A percentile compares a stretch with the other conserved stretches of the same genome.
These are phyloP conservation scores for Cydonia oblonga DNA, from an alignment of 331 rosid species.

Conservation along the genomic window DNA sequence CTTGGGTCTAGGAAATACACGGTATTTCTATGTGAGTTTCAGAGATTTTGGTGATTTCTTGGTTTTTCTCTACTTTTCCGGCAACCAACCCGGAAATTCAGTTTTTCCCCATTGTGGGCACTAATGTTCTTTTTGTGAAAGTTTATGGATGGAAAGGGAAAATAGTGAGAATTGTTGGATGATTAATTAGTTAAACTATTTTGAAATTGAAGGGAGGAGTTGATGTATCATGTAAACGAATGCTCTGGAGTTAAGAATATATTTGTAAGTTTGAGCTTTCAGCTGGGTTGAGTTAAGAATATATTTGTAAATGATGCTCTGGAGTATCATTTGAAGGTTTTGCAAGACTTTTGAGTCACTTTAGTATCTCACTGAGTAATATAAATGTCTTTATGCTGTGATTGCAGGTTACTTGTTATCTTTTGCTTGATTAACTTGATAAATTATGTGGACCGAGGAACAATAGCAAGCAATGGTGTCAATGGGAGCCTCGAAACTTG, in stretches of 20 bases:
- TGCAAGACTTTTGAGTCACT: neutral
- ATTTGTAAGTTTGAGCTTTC: neutral
- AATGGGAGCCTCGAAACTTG: constrained; percentile 56
- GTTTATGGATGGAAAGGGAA: neutral
- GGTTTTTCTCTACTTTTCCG: too few relatives aligned
- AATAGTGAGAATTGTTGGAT: neutral
- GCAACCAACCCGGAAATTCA: neutral
- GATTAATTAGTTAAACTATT: neutral
- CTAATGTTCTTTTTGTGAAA: neutral
- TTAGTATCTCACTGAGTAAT: neutral
- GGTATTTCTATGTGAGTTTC: neutral
- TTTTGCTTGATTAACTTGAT: constrained; percentile 67
- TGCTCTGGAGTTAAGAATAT: neutral
- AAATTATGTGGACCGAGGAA: constrained; percentile 83
- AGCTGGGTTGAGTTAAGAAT: neutral
- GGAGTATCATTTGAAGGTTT: neutral
- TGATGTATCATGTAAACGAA: neutral
- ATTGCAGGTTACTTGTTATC: constrained; percentile 47
- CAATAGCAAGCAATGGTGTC: constrained; percentile 87
- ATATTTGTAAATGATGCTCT: too few relatives aligned
- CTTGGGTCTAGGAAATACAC: neutral
- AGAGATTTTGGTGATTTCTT: neutral
- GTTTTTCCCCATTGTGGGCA: neutral
- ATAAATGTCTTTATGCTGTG: neutral
- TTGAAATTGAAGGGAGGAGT: neutral